phyloP scores from a whole-genome alignment of 176 grass and related monocot species.

The Eragrostis nindensis region DNA sequence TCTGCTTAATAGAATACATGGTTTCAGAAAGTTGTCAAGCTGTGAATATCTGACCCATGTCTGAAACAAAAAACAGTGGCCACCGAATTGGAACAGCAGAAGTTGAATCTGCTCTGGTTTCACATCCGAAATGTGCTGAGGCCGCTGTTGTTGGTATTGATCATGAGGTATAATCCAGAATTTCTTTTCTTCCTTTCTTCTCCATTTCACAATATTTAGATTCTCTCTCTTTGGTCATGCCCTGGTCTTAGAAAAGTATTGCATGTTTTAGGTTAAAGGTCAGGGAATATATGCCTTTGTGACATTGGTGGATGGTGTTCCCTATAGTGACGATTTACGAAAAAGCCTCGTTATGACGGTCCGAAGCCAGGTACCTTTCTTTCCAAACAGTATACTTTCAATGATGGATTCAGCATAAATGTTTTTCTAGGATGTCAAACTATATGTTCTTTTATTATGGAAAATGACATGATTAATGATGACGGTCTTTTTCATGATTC shows the following conservation, averaged over 20 bases:
- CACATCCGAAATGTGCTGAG: slow-evolving; percentile 89
- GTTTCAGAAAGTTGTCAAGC: slow-evolving; percentile 13
- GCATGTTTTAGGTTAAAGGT: slow-evolving; percentile 80
- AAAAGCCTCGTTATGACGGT: slow-evolving; percentile 82
- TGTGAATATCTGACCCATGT: slow-evolving; percentile 23
- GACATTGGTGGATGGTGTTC: slow-evolving; percentile 84
- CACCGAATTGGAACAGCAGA: slow-evolving; percentile 98
- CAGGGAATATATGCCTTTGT: slow-evolving; percentile 98
- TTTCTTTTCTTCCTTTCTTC: not conserved
- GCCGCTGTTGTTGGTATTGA: slow-evolving; percentile 95
- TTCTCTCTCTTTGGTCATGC: slow-evolving; percentile 18
- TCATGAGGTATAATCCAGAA: slow-evolving; percentile 72
- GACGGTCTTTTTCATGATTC: not conserved
- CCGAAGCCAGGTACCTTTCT: slow-evolving; percentile 80
- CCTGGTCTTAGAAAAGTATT: not conserved
- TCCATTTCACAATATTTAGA: not conserved
- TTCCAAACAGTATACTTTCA: slow-evolving; percentile 10
- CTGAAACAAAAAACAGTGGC: slow-evolving; percentile 54
- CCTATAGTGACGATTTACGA: slow-evolving; percentile 83
- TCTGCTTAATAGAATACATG: slow-evolving; percentile 4
- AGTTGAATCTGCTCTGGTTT: slow-evolving; percentile 95
- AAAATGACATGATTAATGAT: slow-evolving; percentile 1
- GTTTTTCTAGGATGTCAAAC: not conserved
- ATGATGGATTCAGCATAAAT: not conserved
- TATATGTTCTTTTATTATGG: not conserved